Base-by-base conservation (phyloP, 192 early-diverging fungal genomes). In the Entomortierella chlamydospora region DNA sequence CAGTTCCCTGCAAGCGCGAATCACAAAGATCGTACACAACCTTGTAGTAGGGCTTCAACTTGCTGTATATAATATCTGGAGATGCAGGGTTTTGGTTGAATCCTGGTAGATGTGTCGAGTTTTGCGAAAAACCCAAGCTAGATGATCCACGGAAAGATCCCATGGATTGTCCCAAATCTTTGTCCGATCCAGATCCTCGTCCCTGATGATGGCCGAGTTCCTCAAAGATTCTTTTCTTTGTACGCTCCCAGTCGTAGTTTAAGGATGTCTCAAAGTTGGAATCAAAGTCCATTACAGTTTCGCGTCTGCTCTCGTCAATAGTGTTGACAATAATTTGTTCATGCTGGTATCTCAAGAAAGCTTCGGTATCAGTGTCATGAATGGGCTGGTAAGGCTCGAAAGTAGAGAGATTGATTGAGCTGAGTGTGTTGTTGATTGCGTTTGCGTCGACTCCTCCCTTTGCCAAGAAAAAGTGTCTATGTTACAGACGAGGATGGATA, bases 341-440 rank as follows among this genome's bases (percentile, higher is more conserved):
- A 54, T 93, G 91, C 63, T 91, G 89, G 66, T 93, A 86, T 31
- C 72, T 57, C 76, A 98, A 68, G 65, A 89, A 96, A 30, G 84
- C 89, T 43, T 97, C 93, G 29, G 96, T 88, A 65, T 96, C 94
- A 25, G 92, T 93, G 63, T 98, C 96, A 57, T 87, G 84, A 26
- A 90, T 81, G 1, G 92, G 93, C 63, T 90, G 88, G 58, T 90
- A 82, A 39, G 87, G 85, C 61, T 95, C 95, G 61, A 92, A 93
- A 5, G 93, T 87, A n/a, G 87, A 82, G 31, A 95, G 74, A 55
- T 93, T 87, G 55, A 95, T 90, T 0, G 87, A 76, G 41, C 89
- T 90, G 3, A 91, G 53, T 30, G 83, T 86, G 8, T 87, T 83
- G 12, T 88, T 73, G 51, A 95, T 85, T 26, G 77, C 79, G 31